Evolutionary conservation across 1,284 basidiomycete species (phyloP).

Genomic region (Malassezia nana): DNA sequence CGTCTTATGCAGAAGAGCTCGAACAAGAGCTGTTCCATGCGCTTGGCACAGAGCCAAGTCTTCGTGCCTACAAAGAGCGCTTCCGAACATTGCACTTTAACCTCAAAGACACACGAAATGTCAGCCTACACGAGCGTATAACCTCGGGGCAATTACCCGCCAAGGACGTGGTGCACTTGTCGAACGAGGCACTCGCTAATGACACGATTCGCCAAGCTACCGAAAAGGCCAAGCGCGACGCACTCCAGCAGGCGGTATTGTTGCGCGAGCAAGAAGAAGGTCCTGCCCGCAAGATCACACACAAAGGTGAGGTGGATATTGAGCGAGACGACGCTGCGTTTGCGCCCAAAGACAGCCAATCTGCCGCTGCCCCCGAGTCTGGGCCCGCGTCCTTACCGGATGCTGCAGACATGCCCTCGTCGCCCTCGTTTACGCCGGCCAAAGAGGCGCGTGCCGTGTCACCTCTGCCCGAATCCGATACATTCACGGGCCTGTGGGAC

Average conservation of each 20-base stretch:
- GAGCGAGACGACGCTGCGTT: conserved; percentile 25
- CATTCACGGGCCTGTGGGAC: conserved; percentile 2
- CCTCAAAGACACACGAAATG: conserved; percentile 43
- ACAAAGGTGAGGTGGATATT: conserved; percentile 47
- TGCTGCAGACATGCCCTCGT: background rate
- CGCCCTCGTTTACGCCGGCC: background rate
- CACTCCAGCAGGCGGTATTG: conserved; percentile 34
- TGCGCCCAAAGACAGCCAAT: background rate
- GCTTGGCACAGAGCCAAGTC: background rate
- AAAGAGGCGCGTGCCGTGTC: background rate
- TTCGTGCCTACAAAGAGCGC: conserved; percentile 37
- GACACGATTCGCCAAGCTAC: conserved; percentile 36
- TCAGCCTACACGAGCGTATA: conserved; percentile 35
- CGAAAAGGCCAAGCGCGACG: conserved; percentile 38
- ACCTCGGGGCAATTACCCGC: conserved; percentile 29
- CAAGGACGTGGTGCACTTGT: conserved; percentile 31
- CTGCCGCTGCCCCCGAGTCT: conserved; percentile 9
- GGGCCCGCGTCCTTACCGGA: background rate
- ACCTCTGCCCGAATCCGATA: background rate
- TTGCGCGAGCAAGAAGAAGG: conserved; percentile 25
- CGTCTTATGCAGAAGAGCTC: conserved; percentile 1
- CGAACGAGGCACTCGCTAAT: conserved; percentile 43
- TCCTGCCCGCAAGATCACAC: conserved; percentile 45
- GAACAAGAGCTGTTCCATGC: conserved; percentile 11
- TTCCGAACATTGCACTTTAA: conserved; percentile 44